phyloP scores from a whole-genome alignment of 306 rosid species.

The Ormosia emarginata region DNA sequence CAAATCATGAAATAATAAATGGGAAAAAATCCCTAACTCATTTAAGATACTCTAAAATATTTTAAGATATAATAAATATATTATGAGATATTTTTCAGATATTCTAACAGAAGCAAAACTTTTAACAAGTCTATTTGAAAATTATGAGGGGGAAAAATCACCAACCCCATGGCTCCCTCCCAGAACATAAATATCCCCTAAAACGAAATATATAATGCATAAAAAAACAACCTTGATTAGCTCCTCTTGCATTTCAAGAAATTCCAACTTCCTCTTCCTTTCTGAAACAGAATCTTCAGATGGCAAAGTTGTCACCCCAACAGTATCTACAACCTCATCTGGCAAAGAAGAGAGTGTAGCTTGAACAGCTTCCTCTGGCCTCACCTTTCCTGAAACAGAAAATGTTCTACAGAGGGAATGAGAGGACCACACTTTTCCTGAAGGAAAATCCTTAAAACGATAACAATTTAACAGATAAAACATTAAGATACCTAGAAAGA shows the following conservation, averaged over 20 bases:
- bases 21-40: too few relatives aligned
- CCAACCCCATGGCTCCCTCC: neutral
- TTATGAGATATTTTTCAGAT: too few relatives aligned
- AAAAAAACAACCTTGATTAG: slow-evolving; percentile 58
- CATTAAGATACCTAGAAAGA: slow-evolving; percentile 70
- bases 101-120: neutral
- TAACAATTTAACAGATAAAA: slow-evolving; percentile 6
- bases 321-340: slow-evolving; percentile 86
- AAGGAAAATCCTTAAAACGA: neutral
- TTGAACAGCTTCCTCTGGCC: slow-evolving; percentile 76
- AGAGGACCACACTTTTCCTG: neutral
- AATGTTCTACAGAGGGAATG: slow-evolving; percentile 57
- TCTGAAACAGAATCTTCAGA: slow-evolving; percentile 84
- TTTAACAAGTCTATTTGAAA: neutral
- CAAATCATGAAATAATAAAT: too few relatives aligned
- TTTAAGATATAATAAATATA: too few relatives aligned
- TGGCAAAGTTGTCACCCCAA: slow-evolving; percentile 68
- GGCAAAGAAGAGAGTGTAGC: slow-evolving; percentile 82
- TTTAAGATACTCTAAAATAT: too few relatives aligned
- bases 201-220: neutral
- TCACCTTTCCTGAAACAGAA: slow-evolving; percentile 65
- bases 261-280: slow-evolving; percentile 81
- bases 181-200: neutral
- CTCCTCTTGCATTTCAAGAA: slow-evolving; percentile 85
- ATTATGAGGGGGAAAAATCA: neutral